Base-by-base conservation (phyloP, 805 yeast species). In the Henningerozyma blattae region DNA sequence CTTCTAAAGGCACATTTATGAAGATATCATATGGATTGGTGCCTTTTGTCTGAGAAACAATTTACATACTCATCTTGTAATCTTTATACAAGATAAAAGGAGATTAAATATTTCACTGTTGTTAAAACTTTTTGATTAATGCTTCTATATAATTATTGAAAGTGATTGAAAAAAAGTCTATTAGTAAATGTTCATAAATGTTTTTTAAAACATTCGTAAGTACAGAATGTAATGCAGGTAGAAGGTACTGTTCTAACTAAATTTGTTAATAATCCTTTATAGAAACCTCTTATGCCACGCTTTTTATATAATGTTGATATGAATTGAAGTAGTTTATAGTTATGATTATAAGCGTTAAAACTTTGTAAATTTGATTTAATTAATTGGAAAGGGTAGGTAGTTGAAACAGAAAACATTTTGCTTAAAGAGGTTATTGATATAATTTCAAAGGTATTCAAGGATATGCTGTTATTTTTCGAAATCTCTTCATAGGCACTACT, bases 171-270 rank as follows among this genome's bases (percentile, higher is more conserved):
- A n/a, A n/a, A n/a, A n/a, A n/a, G n/a, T n/a, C n/a, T n/a, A n/a
- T n/a, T n/a, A n/a, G n/a, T n/a, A n/a, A n/a, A n/a, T n/a, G n/a
- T n/a, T n/a, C 12, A 52, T 17, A 50, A 29, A 30, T 43, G 28
- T 29, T 48, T 50, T 33, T 60, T 67, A 41, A 72, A 61, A 27
- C 68, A 64, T 51, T 91, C 98, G 48, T 91, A 91, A 4, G 81
- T 81, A 4, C 80, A 64, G 52, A 91, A 85, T 0, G 97, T 91
- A 10, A 87, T 70, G 50, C 95, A 82, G 4, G 96, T 87, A 1
- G 95, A 86, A 0, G 98, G 98, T 4, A 91, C 67, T 1, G 89
- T 95, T 31, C 97, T 64, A 2, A 82, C 38, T 14, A 89, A 50
- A 42, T 86, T 87, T 2, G 94, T 79, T 2, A 73, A 58, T 14